Evolutionary conservation across 805 yeast genomes (phyloP).

Genomic region (Aciculoconidium aculeatum): DNA sequence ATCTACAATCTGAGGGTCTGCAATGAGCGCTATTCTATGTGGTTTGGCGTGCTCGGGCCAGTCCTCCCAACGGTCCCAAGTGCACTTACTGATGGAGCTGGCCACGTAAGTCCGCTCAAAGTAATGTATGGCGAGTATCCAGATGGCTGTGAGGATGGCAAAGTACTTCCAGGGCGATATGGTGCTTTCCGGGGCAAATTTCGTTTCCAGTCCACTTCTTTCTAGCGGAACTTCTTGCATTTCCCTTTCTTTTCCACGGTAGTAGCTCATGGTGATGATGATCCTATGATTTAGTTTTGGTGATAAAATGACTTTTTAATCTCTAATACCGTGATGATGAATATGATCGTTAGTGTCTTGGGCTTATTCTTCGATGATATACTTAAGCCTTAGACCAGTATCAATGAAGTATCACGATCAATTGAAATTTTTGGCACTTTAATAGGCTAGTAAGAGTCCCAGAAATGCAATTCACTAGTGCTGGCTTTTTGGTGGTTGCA

Average conservation of each 20-base stretch:
- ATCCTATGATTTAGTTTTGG: too few relatives aligned
- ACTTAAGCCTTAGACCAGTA: too few relatives aligned
- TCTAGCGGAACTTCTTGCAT: not conserved
- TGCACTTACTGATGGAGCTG: constrained; percentile 19
- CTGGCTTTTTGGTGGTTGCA: too few relatives aligned
- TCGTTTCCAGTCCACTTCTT: not conserved
- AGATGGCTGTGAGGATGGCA: constrained; percentile 11
- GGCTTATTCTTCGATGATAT: too few relatives aligned
- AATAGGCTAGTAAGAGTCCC: too few relatives aligned
- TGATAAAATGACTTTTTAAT: too few relatives aligned
- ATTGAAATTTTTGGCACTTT: too few relatives aligned
- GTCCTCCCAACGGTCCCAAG: constrained; percentile 64
- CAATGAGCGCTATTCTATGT: constrained; percentile 55
- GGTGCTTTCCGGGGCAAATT: not conserved
- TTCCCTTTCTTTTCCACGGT: constrained; percentile 16
- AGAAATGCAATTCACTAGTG: too few relatives aligned
- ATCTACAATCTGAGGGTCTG: constrained; percentile 95
- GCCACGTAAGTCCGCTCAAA: constrained; percentile 27
- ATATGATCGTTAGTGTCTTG: too few relatives aligned
- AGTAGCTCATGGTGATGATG: constrained; percentile 11
- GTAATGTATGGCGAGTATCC: constrained; percentile 25
- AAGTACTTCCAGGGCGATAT: constrained; percentile 8
- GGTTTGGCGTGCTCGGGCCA: constrained; percentile 39
- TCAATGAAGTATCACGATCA: too few relatives aligned
- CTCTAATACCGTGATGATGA: too few relatives aligned